These are phyloP conservation scores for Piromyces finnis DNA, from an alignment of 192 early-diverging fungal species.

Conservation along the genomic window DNA sequence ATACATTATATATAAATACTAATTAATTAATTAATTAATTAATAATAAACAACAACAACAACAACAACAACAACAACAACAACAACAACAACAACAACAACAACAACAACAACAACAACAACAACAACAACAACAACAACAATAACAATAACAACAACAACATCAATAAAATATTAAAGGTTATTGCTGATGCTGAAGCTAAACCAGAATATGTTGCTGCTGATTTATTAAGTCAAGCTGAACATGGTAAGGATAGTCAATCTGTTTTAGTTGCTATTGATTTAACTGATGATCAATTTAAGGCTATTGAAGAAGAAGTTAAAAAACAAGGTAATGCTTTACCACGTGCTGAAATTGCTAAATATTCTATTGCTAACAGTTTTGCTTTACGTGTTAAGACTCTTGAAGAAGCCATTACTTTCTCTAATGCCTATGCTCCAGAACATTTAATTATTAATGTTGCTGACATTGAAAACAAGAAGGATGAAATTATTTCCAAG, in stretches of 20 bases:
- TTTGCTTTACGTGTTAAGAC: slow-evolving; percentile 54
- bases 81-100: too few relatives aligned
- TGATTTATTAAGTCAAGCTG: slow-evolving; percentile 91
- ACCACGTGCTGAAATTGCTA: slow-evolving; percentile 76
- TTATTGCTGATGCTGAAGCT: slow-evolving; percentile 75
- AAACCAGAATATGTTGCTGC: slow-evolving; percentile 85
- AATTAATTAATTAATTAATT: too few relatives aligned
- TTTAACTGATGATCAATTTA: slow-evolving; percentile 42
- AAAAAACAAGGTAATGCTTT: slow-evolving; percentile 62
- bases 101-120: too few relatives aligned
- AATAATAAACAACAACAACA: too few relatives aligned
- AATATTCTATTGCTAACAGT: slow-evolving; percentile 70
- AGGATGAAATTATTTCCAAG: slow-evolving; percentile 26
- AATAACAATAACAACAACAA: too few relatives aligned
- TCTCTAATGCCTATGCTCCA: slow-evolving; percentile 91
- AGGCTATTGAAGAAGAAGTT: slow-evolving; percentile 61
- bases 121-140: too few relatives aligned
- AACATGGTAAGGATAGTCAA: slow-evolving; percentile 92
- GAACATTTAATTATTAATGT: slow-evolving; percentile 96
- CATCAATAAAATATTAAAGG: slow-evolving; percentile 7
- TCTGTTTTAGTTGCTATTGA: slow-evolving; percentile 82
- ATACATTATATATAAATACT: too few relatives aligned
- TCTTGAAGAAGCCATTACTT: slow-evolving; percentile 61
- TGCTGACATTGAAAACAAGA: slow-evolving; percentile 29
- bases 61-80: too few relatives aligned